Conservation (phyloP, 129 eudicot species). For the Flaveria linearis region DNA sequence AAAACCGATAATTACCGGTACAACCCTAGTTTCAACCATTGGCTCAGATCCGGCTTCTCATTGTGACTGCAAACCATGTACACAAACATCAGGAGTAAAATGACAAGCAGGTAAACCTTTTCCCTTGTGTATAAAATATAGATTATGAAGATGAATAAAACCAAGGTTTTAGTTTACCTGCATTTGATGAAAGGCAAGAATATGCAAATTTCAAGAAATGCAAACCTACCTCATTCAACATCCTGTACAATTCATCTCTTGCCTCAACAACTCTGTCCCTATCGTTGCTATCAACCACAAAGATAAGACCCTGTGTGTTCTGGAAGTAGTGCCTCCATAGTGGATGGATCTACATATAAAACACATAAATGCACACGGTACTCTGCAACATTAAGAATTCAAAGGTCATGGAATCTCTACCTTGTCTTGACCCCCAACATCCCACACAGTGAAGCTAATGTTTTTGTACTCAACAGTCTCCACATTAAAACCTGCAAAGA, state of each 20-base stretch:
- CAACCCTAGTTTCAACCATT: too few relatives aligned
- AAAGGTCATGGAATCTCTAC: too few relatives aligned
- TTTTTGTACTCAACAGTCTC: too few relatives aligned
- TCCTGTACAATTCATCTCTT: constrained; percentile 78
- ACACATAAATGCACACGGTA: background rate
- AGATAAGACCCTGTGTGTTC: constrained; percentile 80
- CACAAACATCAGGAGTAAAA: too few relatives aligned
- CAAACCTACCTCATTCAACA: constrained; percentile 70
- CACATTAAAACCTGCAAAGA: too few relatives aligned
- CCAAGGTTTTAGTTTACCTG: background rate
- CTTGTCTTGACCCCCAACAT: too few relatives aligned
- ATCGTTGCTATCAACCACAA: constrained; percentile 88
- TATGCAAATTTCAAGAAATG: background rate
- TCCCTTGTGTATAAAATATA: background rate
- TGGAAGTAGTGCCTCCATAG: constrained; percentile 89
- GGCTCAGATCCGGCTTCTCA: too few relatives aligned
- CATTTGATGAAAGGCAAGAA: background rate
- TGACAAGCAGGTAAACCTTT: too few relatives aligned
- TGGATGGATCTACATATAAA: constrained; percentile 67
- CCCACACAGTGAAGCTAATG: too few relatives aligned
- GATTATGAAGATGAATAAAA: background rate
- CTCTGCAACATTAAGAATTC: too few relatives aligned
- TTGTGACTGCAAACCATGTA: too few relatives aligned
- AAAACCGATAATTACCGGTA: too few relatives aligned
- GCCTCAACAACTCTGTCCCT: constrained; percentile 86